Evolutionary conservation across 192 early-diverging fungal species (phyloP).

Genomic region (Entophlyctis helioformis): DNA sequence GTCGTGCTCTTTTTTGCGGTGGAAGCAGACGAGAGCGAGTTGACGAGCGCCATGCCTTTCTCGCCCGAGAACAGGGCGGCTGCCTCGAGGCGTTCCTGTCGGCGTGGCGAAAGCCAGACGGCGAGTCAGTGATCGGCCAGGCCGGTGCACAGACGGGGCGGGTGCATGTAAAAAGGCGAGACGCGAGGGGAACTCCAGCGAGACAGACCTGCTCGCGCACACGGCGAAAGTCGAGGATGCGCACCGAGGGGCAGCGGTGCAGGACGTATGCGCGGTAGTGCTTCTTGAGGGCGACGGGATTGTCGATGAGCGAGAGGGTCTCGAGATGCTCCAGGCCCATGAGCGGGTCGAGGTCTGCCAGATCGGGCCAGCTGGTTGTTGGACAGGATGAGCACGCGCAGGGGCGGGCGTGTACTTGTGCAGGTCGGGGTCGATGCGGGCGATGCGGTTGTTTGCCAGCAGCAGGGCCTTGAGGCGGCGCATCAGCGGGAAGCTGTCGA

Average conservation of each 20-base stretch:
- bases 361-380: conserved; percentile 73
- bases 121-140: not conserved
- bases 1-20: conserved; percentile 61
- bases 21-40: conserved; percentile 36
- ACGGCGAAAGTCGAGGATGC: conserved; percentile 77
- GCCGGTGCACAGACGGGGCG: not conserved
- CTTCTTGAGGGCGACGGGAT: conserved; percentile 72
- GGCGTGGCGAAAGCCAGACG: not conserved
- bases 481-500: conserved; percentile 84
- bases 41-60: conserved; percentile 43
- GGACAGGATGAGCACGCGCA: conserved; percentile 69
- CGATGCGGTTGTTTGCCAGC: conserved; percentile 81
- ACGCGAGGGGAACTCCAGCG: not conserved
- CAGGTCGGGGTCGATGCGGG: conserved; percentile 58
- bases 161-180: conserved; percentile 5
- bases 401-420: conserved; percentile 56
- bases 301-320: conserved; percentile 70
- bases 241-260: conserved; percentile 60
- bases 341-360: conserved; percentile 78
- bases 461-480: conserved; percentile 62
- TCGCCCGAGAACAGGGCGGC: conserved; percentile 58
- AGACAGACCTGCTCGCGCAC: conserved; percentile 53
- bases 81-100: conserved; percentile 73
- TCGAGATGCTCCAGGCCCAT: conserved; percentile 25
- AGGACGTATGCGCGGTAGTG: conserved; percentile 72